Base-by-base conservation (phyloP, 192 early-diverging fungal species). In the Phycomyces nitens region DNA sequence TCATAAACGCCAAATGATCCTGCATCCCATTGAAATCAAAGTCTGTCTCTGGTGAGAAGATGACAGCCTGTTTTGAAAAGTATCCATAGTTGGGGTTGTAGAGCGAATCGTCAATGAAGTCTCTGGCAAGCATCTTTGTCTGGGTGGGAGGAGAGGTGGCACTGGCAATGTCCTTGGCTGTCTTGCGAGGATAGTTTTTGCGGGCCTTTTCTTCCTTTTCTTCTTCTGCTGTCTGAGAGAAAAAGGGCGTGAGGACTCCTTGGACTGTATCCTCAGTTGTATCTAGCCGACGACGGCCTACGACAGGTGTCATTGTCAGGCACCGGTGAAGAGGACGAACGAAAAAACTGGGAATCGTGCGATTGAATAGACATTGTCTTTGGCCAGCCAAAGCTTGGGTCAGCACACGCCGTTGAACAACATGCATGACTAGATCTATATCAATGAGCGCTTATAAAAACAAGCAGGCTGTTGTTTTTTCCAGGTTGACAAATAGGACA, bases 71-170 rank as follows among this genome's bases (percentile, higher is more conserved):
- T 64, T 93, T 94, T 10, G 93, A 94, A 79, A 99, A 99, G 29
- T 99, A 99, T 3, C 97, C 97, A 72, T 98, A 98, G 58, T 87
- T 67, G 6, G 94, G 94, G 75, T 99, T 92, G 79, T 99, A 99
- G 10, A 99, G 88, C 41, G 93, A 88, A 70, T 97, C 85, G 72
- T 96, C 85, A 65, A 99, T 96, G 76, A 95, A 97, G 65, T 98
- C 94, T 22, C 96, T 76, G 6, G 85, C 78, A 23, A 91, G 78
- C 89, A 94, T 91, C 51, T 80, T 83, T 24, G 77, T 78, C 34
- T 79, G 78, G 21, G 67, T 72, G 0, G 88, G 91, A 50, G 80
- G 82, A 11, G 60, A 21, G 5, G 63, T 73, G 18, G 11, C 55
- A 41, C 59, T 58, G 6, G 76, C 69, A 10, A 72, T 61, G 29